A percentile compares a stretch with the other conserved stretches of the same genome.
Conservation (phyloP, 805 yeast species). For the Starmera amethionina region DNA sequence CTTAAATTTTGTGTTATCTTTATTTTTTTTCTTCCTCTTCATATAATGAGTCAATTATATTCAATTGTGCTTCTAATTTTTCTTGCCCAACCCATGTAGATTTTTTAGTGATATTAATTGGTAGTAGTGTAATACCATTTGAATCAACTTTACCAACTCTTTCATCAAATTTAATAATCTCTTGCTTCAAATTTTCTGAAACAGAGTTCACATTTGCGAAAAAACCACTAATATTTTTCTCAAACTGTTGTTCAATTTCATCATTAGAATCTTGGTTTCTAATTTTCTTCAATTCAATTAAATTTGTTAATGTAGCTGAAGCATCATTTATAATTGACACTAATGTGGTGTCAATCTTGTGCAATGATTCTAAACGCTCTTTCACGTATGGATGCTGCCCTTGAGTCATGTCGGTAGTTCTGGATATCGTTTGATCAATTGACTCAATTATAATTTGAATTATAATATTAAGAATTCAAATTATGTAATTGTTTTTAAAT, state of each 20-base stretch:
- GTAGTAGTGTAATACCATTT: slow-evolving; percentile 44
- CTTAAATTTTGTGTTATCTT: background rate
- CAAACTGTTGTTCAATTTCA: slow-evolving; percentile 28
- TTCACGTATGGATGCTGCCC: slow-evolving; percentile 30
- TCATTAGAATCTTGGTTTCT: slow-evolving; percentile 15
- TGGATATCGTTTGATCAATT: too few relatives aligned
- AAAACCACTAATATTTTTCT: slow-evolving; percentile 34
- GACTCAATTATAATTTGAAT: too few relatives aligned
- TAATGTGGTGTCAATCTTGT: slow-evolving; percentile 41
- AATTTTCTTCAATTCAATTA: slow-evolving; percentile 24
- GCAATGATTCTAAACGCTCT: slow-evolving; percentile 40
- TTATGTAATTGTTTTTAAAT: too few relatives aligned
- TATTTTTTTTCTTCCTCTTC: slow-evolving; percentile 1
- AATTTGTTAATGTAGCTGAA: slow-evolving; percentile 34
- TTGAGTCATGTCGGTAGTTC: slow-evolving; percentile 3
- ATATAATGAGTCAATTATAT: slow-evolving; percentile 21
- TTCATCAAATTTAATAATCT: slow-evolving; percentile 55
- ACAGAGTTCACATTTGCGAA: slow-evolving; percentile 47
- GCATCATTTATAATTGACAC: slow-evolving; percentile 41
- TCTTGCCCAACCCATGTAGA: slow-evolving; percentile 57
- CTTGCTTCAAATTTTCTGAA: slow-evolving; percentile 53
- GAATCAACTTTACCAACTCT: slow-evolving; percentile 40
- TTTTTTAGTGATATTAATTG: slow-evolving; percentile 59
- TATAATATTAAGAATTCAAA: too few relatives aligned
- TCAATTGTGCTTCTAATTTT: slow-evolving; percentile 42